Evolutionary conservation across 306 rosid species (phyloP).

Genomic region (Comarum palustre): DNA sequence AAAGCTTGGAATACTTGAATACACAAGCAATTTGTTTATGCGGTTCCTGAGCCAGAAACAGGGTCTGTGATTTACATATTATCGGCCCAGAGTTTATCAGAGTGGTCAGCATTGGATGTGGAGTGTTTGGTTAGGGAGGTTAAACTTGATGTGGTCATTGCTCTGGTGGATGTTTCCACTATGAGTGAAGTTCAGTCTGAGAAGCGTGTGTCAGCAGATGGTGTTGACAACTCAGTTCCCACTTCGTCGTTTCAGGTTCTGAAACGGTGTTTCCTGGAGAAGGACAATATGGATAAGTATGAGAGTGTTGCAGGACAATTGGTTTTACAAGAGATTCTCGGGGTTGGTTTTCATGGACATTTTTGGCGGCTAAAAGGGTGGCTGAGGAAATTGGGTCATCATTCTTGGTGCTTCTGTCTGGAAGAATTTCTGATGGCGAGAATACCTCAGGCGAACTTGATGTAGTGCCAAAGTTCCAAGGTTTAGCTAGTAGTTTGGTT

Average conservation of each 20-base stretch:
- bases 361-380: constrained; percentile 58
- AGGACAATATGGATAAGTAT: constrained; percentile 56
- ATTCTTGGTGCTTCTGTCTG: constrained; percentile 46
- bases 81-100: constrained; percentile 57
- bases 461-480: constrained; percentile 30
- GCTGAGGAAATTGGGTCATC: constrained; percentile 60
- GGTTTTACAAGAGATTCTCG: constrained; percentile 66
- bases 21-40: constrained; percentile 70
- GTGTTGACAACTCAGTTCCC: constrained; percentile 41
- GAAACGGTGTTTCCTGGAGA: constrained; percentile 57
- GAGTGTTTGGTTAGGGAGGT: constrained; percentile 48
- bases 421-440: constrained; percentile 27
- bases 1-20: constrained; percentile 51
- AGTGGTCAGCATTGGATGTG: constrained; percentile 60
- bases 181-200: constrained; percentile 33
- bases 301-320: constrained; percentile 53
- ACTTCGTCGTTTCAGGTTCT: constrained; percentile 64
- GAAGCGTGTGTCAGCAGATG: constrained; percentile 25
- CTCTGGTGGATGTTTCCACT: constrained; percentile 44
- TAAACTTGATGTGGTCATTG: constrained; percentile 70
- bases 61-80: constrained; percentile 61
- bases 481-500: constrained; percentile 51
- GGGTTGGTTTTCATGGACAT: constrained; percentile 64
- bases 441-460: constrained; percentile 31
- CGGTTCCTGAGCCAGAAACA: constrained; percentile 49